These are phyloP conservation scores for Candida pseudofarinosa DNA, from an alignment of 805 yeast species.

Conservation along the genomic window DNA sequence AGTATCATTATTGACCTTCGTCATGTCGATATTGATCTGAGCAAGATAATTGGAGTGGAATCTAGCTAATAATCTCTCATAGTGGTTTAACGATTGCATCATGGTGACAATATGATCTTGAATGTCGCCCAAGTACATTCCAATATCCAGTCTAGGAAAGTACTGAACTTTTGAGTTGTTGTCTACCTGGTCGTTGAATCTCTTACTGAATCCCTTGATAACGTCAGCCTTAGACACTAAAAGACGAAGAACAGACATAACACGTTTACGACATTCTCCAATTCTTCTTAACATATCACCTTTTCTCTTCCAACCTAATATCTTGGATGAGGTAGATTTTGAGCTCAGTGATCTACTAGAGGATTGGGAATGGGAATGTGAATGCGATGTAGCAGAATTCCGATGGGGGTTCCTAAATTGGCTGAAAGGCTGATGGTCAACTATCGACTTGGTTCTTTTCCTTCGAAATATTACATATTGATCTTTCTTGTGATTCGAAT, in stretches of 20 bases:
- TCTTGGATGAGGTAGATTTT: constrained; percentile 47
- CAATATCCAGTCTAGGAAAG: constrained; percentile 63
- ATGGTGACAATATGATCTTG: constrained; percentile 97
- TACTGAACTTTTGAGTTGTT: not conserved
- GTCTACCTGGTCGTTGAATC: constrained; percentile 48
- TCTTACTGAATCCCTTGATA: constrained; percentile 89
- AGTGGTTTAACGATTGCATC: constrained; percentile 93
- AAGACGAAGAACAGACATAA: constrained; percentile 82
- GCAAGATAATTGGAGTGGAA: constrained; percentile 97
- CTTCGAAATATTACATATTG: constrained; percentile 29
- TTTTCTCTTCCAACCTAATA: constrained; percentile 72
- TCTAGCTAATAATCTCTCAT: constrained; percentile 87
- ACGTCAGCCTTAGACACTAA: constrained; percentile 95
- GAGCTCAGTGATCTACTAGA: constrained; percentile 17
- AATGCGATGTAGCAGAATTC: constrained; percentile 3
- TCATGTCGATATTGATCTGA: constrained; percentile 96
- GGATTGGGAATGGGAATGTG: constrained; percentile 4
- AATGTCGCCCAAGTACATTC: constrained; percentile 92
- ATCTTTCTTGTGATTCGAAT: constrained; percentile 1
- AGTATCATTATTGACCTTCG: constrained; percentile 93
- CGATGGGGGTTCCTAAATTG: constrained; percentile 2
- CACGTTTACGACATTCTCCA: constrained; percentile 92
- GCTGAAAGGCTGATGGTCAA: constrained; percentile 19
- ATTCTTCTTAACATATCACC: constrained; percentile 94
- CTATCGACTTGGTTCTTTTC: constrained; percentile 35